phyloP scores from a whole-genome alignment of 805 yeast species.

The Candida michaelii region DNA sequence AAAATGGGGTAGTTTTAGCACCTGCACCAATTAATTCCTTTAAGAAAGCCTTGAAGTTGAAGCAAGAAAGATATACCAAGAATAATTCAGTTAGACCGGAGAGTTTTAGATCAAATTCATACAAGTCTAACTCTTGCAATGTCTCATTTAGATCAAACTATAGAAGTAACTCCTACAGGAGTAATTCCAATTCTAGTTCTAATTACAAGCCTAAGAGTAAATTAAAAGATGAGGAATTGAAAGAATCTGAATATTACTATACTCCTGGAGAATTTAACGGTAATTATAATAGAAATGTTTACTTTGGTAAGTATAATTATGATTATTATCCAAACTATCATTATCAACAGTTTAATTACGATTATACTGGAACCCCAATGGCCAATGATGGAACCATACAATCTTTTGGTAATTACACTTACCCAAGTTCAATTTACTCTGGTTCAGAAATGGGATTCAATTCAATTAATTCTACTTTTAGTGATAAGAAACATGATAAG shows the following conservation, averaged over 20 bases:
- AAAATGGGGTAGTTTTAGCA: slow-evolving; percentile 51
- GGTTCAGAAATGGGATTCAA: slow-evolving; percentile 1
- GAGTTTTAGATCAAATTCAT: neutral
- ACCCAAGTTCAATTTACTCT: slow-evolving; percentile 2
- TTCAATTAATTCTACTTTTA: slow-evolving; percentile 3
- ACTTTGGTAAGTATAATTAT: neutral
- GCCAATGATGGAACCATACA: neutral
- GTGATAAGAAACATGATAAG: neutral
- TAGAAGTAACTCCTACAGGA: neutral
- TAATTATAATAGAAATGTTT: neutral
- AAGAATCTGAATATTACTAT: slow-evolving; percentile 1
- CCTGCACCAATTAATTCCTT: slow-evolving; percentile 76
- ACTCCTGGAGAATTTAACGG: neutral
- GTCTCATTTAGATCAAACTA: neutral
- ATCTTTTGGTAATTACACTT: neutral
- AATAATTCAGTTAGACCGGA: slow-evolving; percentile 5
- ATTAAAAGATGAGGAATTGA: neutral
- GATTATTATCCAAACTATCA: slow-evolving; percentile 1
- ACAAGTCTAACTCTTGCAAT: neutral
- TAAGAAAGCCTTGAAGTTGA: slow-evolving; percentile 6
- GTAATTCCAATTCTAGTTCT: neutral
- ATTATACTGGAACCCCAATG: neutral
- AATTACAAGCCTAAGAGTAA: neutral
- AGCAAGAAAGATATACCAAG: neutral
- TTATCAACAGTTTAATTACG: slow-evolving; percentile 1